Conservation (phyloP, 2,329 filamentous ascomycete genomes). For the Monilinia fructicola region DNA sequence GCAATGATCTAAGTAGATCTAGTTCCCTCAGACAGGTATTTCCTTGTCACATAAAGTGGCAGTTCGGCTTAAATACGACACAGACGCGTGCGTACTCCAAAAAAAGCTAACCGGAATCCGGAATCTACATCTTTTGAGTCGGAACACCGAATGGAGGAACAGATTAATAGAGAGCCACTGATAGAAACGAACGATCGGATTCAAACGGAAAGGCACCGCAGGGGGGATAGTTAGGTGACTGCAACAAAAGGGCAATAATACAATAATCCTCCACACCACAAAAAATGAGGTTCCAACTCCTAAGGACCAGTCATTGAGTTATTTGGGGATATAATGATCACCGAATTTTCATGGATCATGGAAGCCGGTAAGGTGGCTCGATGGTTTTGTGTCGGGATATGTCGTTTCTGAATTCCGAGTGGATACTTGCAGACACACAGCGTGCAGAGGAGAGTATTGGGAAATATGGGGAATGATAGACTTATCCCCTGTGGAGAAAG, state of each 20-base stretch:
- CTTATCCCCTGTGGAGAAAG: too few relatives aligned
- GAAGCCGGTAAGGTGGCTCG: slow-evolving; percentile 5
- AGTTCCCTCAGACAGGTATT: not conserved
- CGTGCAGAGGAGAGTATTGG: not conserved
- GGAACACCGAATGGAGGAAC: not conserved
- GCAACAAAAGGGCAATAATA: not conserved
- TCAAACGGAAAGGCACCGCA: not conserved
- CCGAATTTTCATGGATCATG: not conserved
- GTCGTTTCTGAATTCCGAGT: not conserved
- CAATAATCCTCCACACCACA: not conserved
- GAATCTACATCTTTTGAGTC: not conserved
- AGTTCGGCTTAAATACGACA: not conserved
- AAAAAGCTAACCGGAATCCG: not conserved
- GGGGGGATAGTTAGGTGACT: not conserved
- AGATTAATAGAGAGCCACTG: not conserved
- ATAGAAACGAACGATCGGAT: not conserved
- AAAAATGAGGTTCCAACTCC: not conserved
- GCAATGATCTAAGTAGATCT: slow-evolving; percentile 7
- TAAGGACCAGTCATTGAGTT: not conserved
- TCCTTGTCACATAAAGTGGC: slow-evolving; percentile 15
- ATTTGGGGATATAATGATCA: not conserved
- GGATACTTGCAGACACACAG: not conserved
- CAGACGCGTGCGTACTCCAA: not conserved
- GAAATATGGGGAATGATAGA: slow-evolving; percentile 2
- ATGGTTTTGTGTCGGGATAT: slow-evolving; percentile 5